Conservation (phyloP, 2,329 filamentous ascomycete species). For the Colletotrichum plurivorum region DNA sequence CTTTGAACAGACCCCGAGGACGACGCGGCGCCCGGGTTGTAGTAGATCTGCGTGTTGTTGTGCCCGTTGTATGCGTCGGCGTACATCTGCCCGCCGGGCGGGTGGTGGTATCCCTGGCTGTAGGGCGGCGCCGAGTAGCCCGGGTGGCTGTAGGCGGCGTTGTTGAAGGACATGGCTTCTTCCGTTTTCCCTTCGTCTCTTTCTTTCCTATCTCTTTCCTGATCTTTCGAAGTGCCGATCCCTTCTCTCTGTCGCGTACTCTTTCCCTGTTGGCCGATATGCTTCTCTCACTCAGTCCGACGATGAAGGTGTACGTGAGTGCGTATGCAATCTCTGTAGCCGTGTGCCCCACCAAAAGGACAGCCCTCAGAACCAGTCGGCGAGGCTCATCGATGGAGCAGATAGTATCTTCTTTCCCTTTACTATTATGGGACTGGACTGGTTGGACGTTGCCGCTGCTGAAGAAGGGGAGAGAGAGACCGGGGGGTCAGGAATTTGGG, state of each 20-base stretch:
- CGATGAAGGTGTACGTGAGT: too few species aligned
- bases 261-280: neutral
- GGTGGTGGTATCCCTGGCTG: slow-evolving; percentile 36
- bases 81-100: slow-evolving; percentile 35
- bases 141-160: slow-evolving; percentile 33
- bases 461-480: neutral
- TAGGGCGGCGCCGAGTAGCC: slow-evolving; percentile 36
- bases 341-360: too few species aligned
- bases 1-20: slow-evolving; percentile 12
- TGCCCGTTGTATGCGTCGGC: neutral
- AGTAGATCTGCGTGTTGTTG: slow-evolving; percentile 24
- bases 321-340: too few species aligned
- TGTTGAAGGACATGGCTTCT: slow-evolving; percentile 30
- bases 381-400: too few species aligned
- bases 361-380: too few species aligned
- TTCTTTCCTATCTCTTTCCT: neutral
- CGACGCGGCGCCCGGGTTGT: slow-evolving; percentile 21
- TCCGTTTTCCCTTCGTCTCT: neutral
- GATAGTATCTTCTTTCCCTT: too few species aligned
- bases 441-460: neutral
- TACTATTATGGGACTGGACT: neutral
- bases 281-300: too few species aligned
- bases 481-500: neutral
- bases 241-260: neutral
- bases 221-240: neutral